A percentile compares a stretch with the other conserved stretches of the same genome.
phyloP scores from a whole-genome alignment of 202 grass and related monocot genomes.

The Panicum hallii region DNA sequence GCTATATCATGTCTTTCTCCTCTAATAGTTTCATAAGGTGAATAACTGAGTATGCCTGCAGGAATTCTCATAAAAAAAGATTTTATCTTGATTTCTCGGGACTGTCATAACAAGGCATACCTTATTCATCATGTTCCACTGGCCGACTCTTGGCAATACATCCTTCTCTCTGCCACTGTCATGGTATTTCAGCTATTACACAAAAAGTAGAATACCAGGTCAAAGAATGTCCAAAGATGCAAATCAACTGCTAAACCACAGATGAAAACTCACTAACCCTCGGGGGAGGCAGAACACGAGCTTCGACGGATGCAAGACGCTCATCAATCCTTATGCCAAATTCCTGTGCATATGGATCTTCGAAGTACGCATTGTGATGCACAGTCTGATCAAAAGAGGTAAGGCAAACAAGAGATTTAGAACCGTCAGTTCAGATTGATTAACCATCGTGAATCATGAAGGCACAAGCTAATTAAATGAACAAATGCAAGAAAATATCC shows the following conservation, averaged over 20 bases:
- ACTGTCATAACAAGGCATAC: constrained; percentile 46
- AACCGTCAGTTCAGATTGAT: constrained; percentile 14
- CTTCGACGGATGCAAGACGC: constrained; percentile 80
- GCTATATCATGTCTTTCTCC: neutral
- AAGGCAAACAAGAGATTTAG: constrained; percentile 13
- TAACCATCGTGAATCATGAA: constrained; percentile 49
- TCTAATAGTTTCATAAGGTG: neutral
- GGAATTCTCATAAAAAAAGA: constrained; percentile 15
- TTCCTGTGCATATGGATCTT: constrained; percentile 84
- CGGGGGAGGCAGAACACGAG: constrained; percentile 86
- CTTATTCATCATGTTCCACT: constrained; percentile 99
- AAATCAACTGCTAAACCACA: constrained; percentile 19
- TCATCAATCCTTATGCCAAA: constrained; percentile 94
- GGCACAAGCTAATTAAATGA: constrained; percentile 56
- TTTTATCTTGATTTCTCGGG: constrained; percentile 2
- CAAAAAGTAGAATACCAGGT: constrained; percentile 24
- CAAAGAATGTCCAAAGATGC: constrained; percentile 36
- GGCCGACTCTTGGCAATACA: constrained; percentile 88
- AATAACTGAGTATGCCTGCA: constrained; percentile 1
- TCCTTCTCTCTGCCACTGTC: constrained; percentile 96
- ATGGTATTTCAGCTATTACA: constrained; percentile 89
- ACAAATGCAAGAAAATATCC: constrained; percentile 7
- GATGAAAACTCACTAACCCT: constrained; percentile 53
- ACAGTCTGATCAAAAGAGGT: constrained; percentile 68
- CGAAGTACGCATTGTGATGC: constrained; percentile 76